A percentile compares a stretch with the other conserved stretches of the same genome.
Conservation (phyloP, 495 filamentous ascomycete species). For the Aspergillus nanangensis region DNA sequence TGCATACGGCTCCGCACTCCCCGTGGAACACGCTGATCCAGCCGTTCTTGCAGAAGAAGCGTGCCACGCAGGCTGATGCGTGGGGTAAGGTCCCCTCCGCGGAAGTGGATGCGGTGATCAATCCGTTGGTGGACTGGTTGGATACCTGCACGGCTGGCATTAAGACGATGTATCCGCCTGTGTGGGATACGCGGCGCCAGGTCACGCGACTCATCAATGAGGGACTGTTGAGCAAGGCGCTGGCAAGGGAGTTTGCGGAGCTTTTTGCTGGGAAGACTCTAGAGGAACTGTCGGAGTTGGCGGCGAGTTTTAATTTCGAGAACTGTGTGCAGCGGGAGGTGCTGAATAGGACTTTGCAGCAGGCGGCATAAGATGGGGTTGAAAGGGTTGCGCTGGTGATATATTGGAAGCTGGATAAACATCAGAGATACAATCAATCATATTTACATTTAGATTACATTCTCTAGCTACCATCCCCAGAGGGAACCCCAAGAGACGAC, state of each 20-base stretch:
- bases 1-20: slow-evolving; percentile 43
- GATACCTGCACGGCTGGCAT: slow-evolving; percentile 31
- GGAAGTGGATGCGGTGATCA: slow-evolving; percentile 31
- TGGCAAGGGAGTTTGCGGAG: slow-evolving; percentile 55
- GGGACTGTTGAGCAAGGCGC: slow-evolving; percentile 46
- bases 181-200: slow-evolving; percentile 55
- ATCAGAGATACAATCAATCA: too few species aligned
- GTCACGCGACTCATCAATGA: slow-evolving; percentile 48
- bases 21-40: slow-evolving; percentile 46
- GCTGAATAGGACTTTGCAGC: slow-evolving; percentile 53
- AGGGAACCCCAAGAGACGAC: too few species aligned
- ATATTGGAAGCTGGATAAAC: too few species aligned
- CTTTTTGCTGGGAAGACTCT: slow-evolving; percentile 50
- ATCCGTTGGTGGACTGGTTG: slow-evolving; percentile 39
- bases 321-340: slow-evolving; percentile 52
- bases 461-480: too few species aligned
- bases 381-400: too few species aligned
- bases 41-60: slow-evolving; percentile 54
- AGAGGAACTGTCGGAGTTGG: slow-evolving; percentile 53
- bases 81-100: slow-evolving; percentile 46
- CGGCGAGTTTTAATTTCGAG: slow-evolving; percentile 52
- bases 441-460: too few species aligned
- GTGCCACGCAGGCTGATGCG: slow-evolving; percentile 44
- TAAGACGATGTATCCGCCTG: slow-evolving; percentile 48
- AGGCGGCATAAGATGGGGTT: too few species aligned